phyloP scores from a whole-genome alignment of 768 basidiomycete species.

The Grammothele lineata region DNA sequence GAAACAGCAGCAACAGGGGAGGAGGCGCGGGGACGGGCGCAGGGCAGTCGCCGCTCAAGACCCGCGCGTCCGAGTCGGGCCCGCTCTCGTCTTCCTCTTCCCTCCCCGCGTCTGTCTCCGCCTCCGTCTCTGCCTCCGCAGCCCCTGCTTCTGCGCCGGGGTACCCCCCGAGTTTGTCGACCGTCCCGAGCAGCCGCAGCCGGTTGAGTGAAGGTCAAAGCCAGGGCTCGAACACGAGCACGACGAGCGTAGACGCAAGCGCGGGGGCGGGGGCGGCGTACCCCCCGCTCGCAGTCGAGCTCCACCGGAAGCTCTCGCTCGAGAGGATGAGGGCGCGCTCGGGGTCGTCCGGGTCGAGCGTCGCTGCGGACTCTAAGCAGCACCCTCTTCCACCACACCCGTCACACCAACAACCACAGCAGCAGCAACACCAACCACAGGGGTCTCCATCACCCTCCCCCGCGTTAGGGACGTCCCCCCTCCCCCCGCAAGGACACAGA shows the following conservation, averaged over 20 bases:
- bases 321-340: slow-evolving; percentile 20
- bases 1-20: slow-evolving; percentile 6
- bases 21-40: neutral
- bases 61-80: slow-evolving; percentile 11
- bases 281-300: slow-evolving; percentile 16
- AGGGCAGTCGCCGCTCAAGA: slow-evolving; percentile 6
- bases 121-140: too few species aligned
- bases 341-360: slow-evolving; percentile 10
- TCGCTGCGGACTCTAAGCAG: too few species aligned
- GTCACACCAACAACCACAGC: neutral
- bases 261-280: too few species aligned
- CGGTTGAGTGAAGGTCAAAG: too few species aligned
- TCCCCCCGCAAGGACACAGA: slow-evolving; percentile 1
- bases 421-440: too few species aligned
- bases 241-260: slow-evolving; percentile 1
- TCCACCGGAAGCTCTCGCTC: slow-evolving; percentile 19
- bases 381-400: neutral
- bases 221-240: slow-evolving; percentile 15
- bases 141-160: neutral
- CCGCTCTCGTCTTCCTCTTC: slow-evolving; percentile 1
- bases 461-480: neutral
- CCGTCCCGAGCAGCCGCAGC: slow-evolving; percentile 16
- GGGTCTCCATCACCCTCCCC: too few species aligned
- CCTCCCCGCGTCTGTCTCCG: too few species aligned
- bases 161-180: slow-evolving; percentile 3